These are phyloP conservation scores for Anisodus tanguticus DNA, from an alignment of 257 asterid species.

Conservation along the genomic window DNA sequence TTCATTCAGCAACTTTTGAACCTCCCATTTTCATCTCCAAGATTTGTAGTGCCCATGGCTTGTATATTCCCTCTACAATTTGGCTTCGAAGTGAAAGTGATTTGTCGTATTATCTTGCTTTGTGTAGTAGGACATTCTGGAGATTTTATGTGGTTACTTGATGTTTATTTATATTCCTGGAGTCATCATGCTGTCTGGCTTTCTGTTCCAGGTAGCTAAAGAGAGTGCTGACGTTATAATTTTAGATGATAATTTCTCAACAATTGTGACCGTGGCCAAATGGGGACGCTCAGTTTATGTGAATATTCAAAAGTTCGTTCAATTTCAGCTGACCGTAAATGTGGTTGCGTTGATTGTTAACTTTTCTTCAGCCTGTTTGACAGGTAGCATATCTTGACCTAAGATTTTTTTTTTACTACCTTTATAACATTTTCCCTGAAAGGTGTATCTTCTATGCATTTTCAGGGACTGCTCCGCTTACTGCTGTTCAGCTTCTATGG, in stretches of 20 bases:
- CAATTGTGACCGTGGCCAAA: constrained; percentile 90
- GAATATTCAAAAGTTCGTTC: constrained; percentile 93
- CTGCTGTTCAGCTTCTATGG: constrained; percentile 97
- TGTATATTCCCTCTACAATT: background rate
- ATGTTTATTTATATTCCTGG: background rate
- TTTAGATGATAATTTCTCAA: constrained; percentile 93
- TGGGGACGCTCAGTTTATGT: constrained; percentile 98
- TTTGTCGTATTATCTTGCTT: constrained; percentile 1
- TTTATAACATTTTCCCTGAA: background rate
- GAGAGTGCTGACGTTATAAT: constrained; percentile 98
- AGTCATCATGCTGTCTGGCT: constrained; percentile 10
- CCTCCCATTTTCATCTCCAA: constrained; percentile 2
- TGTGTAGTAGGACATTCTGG: background rate
- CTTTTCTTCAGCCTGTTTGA: constrained; percentile 95
- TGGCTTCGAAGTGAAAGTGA: background rate
- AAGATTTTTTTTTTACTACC: background rate
- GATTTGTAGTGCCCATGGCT: background rate
- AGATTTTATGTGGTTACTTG: background rate
- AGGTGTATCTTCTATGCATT: constrained; percentile 3
- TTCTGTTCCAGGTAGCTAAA: constrained; percentile 78
- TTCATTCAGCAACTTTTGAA: constrained; percentile 12
- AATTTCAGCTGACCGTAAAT: constrained; percentile 93
- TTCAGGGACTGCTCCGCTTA: constrained; percentile 88
- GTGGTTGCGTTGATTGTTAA: constrained; percentile 93
- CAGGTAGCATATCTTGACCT: constrained; percentile 53